Evolutionary conservation across 805 yeast species (phyloP), one percentile per base, ranked within the genome.

Genomic region (Phaffomyces antillensis): DNA sequence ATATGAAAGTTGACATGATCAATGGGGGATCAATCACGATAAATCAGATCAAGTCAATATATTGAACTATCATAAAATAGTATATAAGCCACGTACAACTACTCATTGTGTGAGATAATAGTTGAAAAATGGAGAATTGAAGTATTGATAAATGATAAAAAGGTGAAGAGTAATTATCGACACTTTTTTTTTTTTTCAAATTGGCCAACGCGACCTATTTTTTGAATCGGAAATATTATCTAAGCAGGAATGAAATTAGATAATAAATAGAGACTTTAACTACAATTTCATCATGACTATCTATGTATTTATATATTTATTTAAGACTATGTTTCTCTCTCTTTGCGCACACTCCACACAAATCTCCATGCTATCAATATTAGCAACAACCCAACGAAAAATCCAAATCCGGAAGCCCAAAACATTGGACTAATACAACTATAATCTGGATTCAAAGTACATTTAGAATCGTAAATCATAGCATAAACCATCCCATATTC

Each of bases 401-500:
- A 54, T 10, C 55, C 50, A 5, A 33, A 12, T 3, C 51, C 23
- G 1, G 53, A 50, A 35, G 51, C 44, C 49, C 49, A 52, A 31
- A 55, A 56, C 23, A 55, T 51, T 1, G 44, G 36, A 30, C 52
- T 50, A 20, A 56, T 43, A 41, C 61, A 56, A 6, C 23, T 41
- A 25, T 5, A 5, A 5, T 36, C 13, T 25, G 12, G 18, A 32
- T 32, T 8, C 12, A 32, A 32, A 10, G 42, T 37, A 45, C 71
- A 66, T 7, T 43, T 50, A 1, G 60, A 31, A 52, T 86, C 93
- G 52, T 75, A 81, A 17, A 77, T 62, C 23, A 64, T 55, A 1
- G 95, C 96, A 60, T 83, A 89, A 12, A 81, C 51, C 41, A 85
- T 55, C 7, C 95, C 90, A 54, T 75, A 85, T 3, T 76, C 49